Percentiles rank a stretch among this genome's conserved stretches.
Evolutionary conservation across 768 basidiomycete species (phyloP).

Genomic region (Termitomyces bulborhizus): DNA sequence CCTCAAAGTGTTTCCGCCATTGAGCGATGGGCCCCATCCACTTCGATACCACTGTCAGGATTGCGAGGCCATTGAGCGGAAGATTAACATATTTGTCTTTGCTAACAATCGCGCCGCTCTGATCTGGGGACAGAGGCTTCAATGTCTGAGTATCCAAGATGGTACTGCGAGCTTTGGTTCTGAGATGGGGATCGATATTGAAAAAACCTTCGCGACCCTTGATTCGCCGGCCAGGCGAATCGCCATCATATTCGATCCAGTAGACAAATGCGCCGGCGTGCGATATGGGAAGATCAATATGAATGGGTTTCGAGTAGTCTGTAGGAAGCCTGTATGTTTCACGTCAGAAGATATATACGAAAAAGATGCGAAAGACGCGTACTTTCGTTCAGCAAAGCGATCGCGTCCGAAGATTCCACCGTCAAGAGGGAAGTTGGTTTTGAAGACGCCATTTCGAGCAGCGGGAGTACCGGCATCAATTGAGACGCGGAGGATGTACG

Average conservation of each 20-base stretch:
- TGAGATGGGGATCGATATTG: conserved; percentile 90
- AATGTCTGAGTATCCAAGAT: conserved; percentile 55
- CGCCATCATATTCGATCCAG: conserved; percentile 87
- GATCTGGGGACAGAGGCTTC: conserved; percentile 42
- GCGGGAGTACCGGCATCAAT: conserved; percentile 91
- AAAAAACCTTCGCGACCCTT: conserved; percentile 91
- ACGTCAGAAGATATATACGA: conserved; percentile 15
- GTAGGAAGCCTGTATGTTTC: conserved; percentile 59
- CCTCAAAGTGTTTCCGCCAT: conserved; percentile 78
- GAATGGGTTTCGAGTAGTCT: conserved; percentile 85
- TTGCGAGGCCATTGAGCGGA: conserved; percentile 81
- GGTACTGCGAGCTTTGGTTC: conserved; percentile 61
- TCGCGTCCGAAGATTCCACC: conserved; percentile 81
- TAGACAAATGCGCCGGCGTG: conserved; percentile 95
- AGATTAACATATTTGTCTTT: conserved; percentile 53
- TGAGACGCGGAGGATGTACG: conserved; percentile 88
- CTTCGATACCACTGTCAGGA: conserved; percentile 90
- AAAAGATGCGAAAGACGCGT: conserved; percentile 10
- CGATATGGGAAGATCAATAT: conserved; percentile 92
- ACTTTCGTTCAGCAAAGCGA: conserved; percentile 72
- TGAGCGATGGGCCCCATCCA: conserved; percentile 89
- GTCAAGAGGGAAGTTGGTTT: conserved; percentile 95
- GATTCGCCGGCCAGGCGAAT: conserved; percentile 49
- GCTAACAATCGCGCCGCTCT: conserved; percentile 45
- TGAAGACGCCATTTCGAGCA: conserved; percentile 85